These are phyloP conservation scores for Lodderomyces beijingensis DNA, from an alignment of 1,139 yeast genomes.

Conservation along the genomic window DNA sequence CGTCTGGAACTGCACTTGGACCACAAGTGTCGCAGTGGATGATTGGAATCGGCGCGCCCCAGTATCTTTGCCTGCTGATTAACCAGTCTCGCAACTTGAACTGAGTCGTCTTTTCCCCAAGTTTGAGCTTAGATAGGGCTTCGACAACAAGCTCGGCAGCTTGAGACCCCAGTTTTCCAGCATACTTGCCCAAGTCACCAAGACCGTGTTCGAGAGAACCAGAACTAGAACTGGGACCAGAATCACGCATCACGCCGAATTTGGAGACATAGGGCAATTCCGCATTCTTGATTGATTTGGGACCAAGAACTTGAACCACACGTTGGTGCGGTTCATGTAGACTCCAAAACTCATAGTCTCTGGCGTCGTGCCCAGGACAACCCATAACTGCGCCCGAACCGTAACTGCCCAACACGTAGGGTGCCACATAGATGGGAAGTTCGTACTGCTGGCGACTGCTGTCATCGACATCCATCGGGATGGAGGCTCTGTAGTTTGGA, in stretches of 20 bases:
- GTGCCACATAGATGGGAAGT: conserved; percentile 83
- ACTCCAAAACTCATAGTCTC: conserved; percentile 81
- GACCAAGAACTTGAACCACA: conserved; percentile 44
- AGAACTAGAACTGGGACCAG: conserved; percentile 3
- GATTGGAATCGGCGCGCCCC: conserved; percentile 99
- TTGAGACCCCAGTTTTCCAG: conserved; percentile 55
- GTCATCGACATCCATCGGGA: conserved; percentile 53
- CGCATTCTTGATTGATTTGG: conserved; percentile 20
- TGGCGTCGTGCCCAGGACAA: conserved; percentile 86
- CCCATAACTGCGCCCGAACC: conserved; percentile 98
- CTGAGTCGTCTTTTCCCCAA: conserved; percentile 51
- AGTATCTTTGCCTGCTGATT: conserved; percentile 87
- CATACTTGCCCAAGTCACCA: conserved; percentile 41
- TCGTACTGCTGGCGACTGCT: conserved; percentile 14
- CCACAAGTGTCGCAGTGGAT: conserved; percentile 86
- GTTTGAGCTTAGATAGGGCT: conserved; percentile 28
- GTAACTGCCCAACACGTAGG: conserved; percentile 78
- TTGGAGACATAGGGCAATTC: conserved; percentile 45
- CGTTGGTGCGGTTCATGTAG: conserved; percentile 48
- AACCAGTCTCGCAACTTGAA: conserved; percentile 87
- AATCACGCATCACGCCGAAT: conserved; percentile 49
- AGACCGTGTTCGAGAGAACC: conserved; percentile 23
- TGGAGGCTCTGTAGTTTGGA: conserved; percentile 40
- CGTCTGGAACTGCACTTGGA: conserved; percentile 82
- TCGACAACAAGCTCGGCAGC: conserved; percentile 38